Conservation (phyloP, 1,284 basidiomycete species). For the Cutaneotrichosporon dermatis region DNA sequence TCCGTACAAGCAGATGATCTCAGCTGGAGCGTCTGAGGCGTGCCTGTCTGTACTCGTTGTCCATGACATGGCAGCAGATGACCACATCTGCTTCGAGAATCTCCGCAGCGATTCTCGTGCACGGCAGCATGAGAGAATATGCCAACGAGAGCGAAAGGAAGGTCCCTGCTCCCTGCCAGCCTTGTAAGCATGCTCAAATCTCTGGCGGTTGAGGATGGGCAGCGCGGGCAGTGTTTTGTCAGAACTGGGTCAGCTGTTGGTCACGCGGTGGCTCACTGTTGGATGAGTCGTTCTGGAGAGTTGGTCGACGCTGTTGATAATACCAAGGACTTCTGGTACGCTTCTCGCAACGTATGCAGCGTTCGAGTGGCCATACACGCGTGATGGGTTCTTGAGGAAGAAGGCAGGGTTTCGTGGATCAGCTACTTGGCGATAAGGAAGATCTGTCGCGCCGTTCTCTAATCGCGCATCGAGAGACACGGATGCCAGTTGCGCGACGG, state of each 20-base stretch:
- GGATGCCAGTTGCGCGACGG: conserved; percentile 15
- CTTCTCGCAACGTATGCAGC: conserved; percentile 16
- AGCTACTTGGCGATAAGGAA: conserved; percentile 22
- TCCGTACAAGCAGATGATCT: conserved; percentile 24
- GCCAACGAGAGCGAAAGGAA: conserved; percentile 25
- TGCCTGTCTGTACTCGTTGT: conserved; percentile 22
- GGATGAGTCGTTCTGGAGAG: conserved; percentile 16
- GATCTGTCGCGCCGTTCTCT: conserved; percentile 7
- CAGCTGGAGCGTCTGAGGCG: conserved; percentile 27
- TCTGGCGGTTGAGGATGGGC: conserved; percentile 25
- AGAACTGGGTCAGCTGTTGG: conserved; percentile 16
- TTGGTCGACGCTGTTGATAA: conserved; percentile 6
- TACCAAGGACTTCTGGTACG: conserved; percentile 12
- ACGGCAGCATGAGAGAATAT: conserved; percentile 24
- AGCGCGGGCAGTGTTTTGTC: conserved; percentile 22
- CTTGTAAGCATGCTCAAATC: conserved; percentile 22
- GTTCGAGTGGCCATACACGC: conserved; percentile 18
- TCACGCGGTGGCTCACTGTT: conserved; percentile 12
- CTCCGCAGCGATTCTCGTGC: conserved; percentile 15
- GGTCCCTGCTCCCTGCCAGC: conserved; percentile 13
- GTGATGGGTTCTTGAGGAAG: conserved; percentile 22
- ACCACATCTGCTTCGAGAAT: conserved; percentile 17
- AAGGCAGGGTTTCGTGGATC: conserved; percentile 20
- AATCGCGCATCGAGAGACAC: conserved; percentile 15
- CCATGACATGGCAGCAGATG: conserved; percentile 22